A percentile compares a stretch with the other conserved stretches of the same genome.
phyloP scores from a whole-genome alignment of 2,329 filamentous ascomycete genomes.

The Myriosclerotinia duriaeana region DNA sequence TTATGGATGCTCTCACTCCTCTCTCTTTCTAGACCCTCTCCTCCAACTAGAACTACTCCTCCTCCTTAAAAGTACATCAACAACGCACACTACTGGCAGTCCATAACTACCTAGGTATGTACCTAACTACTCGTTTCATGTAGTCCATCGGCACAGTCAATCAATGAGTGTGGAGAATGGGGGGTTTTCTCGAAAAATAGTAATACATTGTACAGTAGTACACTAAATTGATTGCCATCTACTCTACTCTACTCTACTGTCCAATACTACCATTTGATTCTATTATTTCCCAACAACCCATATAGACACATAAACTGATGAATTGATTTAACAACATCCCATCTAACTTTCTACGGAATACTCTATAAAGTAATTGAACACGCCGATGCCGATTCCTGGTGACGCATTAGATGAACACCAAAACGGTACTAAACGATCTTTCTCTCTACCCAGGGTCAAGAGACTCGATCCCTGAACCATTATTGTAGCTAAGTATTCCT shows the following conservation, averaged over 20 bases:
- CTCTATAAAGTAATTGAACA: neutral
- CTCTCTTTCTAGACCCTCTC: neutral
- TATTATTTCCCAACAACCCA: neutral
- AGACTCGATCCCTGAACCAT: constrained; percentile 16
- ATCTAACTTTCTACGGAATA: too few relatives aligned
- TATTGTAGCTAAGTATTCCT: constrained; percentile 3
- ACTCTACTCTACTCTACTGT: neutral
- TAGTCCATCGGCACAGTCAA: constrained; percentile 3
- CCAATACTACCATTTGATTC: neutral
- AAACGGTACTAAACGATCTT: constrained; percentile 4
- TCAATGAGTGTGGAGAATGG: neutral
- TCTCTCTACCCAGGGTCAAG: neutral
- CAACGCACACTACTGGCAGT: constrained; percentile 9
- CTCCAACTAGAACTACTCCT: neutral
- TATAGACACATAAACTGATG: constrained; percentile 1
- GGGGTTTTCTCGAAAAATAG: constrained; percentile 10
- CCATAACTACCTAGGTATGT: neutral
- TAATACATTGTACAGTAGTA: neutral
- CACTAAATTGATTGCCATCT: neutral
- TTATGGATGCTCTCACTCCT: neutral
- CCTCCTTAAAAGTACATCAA: constrained; percentile 13
- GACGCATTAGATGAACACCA: constrained; percentile 2
- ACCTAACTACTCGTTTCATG: neutral
- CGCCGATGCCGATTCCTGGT: neutral
- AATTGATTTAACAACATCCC: too few relatives aligned